These are phyloP conservation scores for Pelargonium cotyledonis DNA, from an alignment of 441 rosid genomes.

Conservation along the genomic window DNA sequence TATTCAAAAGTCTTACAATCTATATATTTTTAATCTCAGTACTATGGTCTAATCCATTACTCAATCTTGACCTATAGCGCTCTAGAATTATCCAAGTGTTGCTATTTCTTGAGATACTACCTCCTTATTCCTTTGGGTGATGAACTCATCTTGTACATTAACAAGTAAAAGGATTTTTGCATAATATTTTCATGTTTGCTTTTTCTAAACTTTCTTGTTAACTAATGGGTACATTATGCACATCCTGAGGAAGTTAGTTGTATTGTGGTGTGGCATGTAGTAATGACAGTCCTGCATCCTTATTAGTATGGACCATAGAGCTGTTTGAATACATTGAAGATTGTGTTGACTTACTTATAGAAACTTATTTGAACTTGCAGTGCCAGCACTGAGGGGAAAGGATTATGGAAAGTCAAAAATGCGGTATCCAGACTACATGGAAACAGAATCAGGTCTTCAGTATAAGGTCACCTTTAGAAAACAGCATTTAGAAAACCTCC, in stretches of 20 bases:
- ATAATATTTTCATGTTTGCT: not conserved
- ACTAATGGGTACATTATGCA: not conserved
- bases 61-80: not conserved
- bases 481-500: constrained; percentile 13
- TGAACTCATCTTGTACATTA: not conserved
- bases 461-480: constrained; percentile 52
- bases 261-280: not conserved
- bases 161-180: not conserved
- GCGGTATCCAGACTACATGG: constrained; percentile 76
- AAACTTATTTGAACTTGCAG: constrained; percentile 31
- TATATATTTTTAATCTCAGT: no score
- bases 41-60: not conserved
- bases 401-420: constrained; percentile 91
- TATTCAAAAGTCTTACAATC: not conserved
- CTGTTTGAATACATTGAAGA: not conserved
- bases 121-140: not conserved
- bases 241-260: not conserved
- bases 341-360: constrained; percentile 9
- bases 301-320: not conserved
- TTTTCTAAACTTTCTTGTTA: not conserved
- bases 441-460: constrained; percentile 87
- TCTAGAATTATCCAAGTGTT: no score
- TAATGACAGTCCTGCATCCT: not conserved
- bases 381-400: constrained; percentile 92
- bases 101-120: no score